Evolutionary conservation across 345 rosid genomes (phyloP).

Genomic region (Citrus trifoliata): DNA sequence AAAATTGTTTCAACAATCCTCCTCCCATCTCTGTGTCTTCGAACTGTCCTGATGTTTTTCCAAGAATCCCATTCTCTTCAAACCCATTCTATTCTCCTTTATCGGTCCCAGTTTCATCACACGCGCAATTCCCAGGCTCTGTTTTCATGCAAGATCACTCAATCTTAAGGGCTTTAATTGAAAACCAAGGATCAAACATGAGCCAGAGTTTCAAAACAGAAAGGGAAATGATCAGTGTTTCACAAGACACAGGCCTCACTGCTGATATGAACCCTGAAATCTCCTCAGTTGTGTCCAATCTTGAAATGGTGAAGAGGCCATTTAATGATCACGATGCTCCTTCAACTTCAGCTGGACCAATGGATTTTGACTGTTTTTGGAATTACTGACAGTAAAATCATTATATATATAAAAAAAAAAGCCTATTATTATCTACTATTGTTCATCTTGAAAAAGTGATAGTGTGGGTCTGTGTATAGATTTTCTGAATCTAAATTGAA

Average conservation of each 20-base stretch:
- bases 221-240: constrained; percentile 36
- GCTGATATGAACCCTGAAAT: constrained; percentile 54
- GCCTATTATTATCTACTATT: not conserved
- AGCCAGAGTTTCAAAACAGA: constrained; percentile 36
- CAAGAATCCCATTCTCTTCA: constrained; percentile 30
- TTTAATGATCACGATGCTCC: constrained; percentile 48
- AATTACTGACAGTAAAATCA: constrained; percentile 38
- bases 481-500: constrained; percentile 21
- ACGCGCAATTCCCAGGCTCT: constrained; percentile 32
- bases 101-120: constrained; percentile 19
- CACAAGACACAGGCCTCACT: constrained; percentile 57
- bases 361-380: constrained; percentile 64
- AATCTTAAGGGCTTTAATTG: constrained; percentile 45
- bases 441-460: not conserved
- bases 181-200: constrained; percentile 31
- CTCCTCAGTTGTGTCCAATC: constrained; percentile 46
- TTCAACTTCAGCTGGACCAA: constrained; percentile 39
- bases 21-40: constrained; percentile 25
- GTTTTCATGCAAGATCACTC: constrained; percentile 45
- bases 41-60: constrained; percentile 12
- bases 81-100: constrained; percentile 38
- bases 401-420: not conserved
- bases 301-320: constrained; percentile 41
- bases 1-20: constrained; percentile 27
- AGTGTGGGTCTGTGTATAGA: constrained; percentile 30